Evolutionary conservation across 2,329 filamentous ascomycete species (phyloP).

Genomic region (Fusarium papillatum): DNA sequence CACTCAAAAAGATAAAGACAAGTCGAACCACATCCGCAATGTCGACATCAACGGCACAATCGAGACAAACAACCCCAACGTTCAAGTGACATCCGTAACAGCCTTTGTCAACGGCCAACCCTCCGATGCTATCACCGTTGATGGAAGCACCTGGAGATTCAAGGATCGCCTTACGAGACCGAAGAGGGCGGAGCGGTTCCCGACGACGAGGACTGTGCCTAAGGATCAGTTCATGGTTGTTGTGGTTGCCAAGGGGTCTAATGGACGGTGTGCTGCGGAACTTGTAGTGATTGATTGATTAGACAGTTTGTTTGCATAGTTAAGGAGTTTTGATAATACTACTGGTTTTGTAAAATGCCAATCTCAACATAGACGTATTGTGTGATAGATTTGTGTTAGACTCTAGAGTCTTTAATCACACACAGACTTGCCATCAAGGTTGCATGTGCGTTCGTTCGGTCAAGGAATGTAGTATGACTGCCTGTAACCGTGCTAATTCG

Average conservation of each 20-base stretch:
- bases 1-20: neutral
- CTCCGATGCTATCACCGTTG: neutral
- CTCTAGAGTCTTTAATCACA: no score
- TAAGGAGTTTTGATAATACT: no score
- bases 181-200: neutral
- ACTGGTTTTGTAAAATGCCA: no score
- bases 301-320: no score
- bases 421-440: no score
- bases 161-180: neutral
- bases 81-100: neutral
- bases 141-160: neutral
- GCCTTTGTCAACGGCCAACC: neutral
- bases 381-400: no score
- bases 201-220: neutral
- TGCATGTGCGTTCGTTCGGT: no score
- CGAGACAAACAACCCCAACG: neutral
- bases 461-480: no score
- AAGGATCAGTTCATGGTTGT: slow-evolving; percentile 5
- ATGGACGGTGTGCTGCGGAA: neutral
- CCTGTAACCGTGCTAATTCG: no score
- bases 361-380: no score
- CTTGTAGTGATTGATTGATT: neutral
- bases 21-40: neutral
- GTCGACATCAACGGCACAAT: neutral
- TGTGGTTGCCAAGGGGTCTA: neutral